Evolutionary conservation across 768 basidiomycete genomes (phyloP).

Genomic region (Trametes cubensis): DNA sequence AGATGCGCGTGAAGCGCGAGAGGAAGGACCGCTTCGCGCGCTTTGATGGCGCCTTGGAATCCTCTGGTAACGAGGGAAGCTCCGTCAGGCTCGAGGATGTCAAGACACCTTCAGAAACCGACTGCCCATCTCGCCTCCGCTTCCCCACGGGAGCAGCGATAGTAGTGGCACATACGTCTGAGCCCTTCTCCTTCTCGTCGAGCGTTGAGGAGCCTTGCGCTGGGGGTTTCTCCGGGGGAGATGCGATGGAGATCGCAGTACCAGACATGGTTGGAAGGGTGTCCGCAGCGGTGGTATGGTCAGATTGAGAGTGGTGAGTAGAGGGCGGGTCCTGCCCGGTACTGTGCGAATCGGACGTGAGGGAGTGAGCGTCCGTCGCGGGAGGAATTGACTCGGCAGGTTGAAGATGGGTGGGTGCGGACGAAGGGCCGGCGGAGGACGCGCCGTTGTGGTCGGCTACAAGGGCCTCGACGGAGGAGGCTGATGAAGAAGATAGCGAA

Average conservation of each 20-base stretch:
- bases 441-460: conserved; percentile 8
- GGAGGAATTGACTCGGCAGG: conserved; percentile 11
- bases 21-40: conserved; percentile 55
- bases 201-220: conserved; percentile 1
- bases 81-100: conserved; percentile 34
- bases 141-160: conserved; percentile 43
- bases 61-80: conserved; percentile 25
- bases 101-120: conserved; percentile 35
- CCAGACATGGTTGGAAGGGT: conserved; percentile 18
- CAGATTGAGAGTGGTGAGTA: conserved; percentile 19
- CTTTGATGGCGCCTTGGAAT: conserved; percentile 33
- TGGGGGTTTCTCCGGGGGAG: conserved; percentile 4
- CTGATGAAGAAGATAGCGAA: neutral
- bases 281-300: conserved; percentile 11
- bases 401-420: neutral
- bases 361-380: conserved; percentile 18
- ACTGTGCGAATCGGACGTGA: conserved; percentile 18
- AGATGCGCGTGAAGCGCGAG: conserved; percentile 56
- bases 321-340: conserved; percentile 24
- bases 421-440: conserved; percentile 10
- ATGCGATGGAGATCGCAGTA: conserved; percentile 17
- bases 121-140: conserved; percentile 31
- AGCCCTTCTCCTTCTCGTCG: conserved; percentile 37
- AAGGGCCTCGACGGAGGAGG: conserved; percentile 1
- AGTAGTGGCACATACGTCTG: conserved; percentile 40